Percentiles rank a stretch among this genome's conserved stretches.
Evolutionary conservation across 1,284 basidiomycete genomes (phyloP).

Genomic region (Malassezia vespertilionis): DNA sequence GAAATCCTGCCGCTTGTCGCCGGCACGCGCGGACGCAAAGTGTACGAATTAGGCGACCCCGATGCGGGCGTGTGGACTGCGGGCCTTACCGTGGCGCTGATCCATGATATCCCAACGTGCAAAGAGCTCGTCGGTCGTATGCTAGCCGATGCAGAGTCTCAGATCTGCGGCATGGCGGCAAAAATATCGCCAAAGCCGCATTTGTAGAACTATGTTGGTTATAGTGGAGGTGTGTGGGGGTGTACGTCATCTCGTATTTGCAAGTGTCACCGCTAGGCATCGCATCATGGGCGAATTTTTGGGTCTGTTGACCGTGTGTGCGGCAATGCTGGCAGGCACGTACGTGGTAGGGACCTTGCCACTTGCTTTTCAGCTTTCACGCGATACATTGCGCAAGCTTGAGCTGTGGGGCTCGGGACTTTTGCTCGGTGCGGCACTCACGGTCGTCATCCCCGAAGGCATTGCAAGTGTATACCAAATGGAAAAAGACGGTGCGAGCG

Average conservation of each 20-base stretch:
- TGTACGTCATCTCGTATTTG: no score
- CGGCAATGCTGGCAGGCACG: conserved; percentile 32
- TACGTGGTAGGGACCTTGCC: conserved; percentile 35
- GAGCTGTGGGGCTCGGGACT: conserved; percentile 42
- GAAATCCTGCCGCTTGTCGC: conserved; percentile 68
- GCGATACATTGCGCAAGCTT: conserved; percentile 28
- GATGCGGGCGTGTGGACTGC: conserved; percentile 81
- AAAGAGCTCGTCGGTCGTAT: conserved; percentile 61
- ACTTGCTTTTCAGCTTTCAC: conserved; percentile 32
- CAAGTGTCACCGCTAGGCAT: not conserved
- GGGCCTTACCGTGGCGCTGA: conserved; percentile 68
- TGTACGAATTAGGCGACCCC: conserved; percentile 73
- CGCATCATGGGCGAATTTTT: conserved; percentile 6
- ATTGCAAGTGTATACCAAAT: conserved; percentile 12
- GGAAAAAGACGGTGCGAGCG: not conserved
- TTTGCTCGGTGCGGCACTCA: conserved; percentile 40
- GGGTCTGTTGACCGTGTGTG: conserved; percentile 7
- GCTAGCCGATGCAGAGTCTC: conserved; percentile 65
- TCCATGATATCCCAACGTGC: conserved; percentile 76
- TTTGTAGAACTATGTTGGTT: not conserved
- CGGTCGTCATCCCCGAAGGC: conserved; percentile 44
- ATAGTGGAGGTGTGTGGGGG: not conserved
- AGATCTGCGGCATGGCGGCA: conserved; percentile 43
- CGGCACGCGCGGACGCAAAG: conserved; percentile 62
- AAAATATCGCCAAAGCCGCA: not conserved